Evolutionary conservation across 768 basidiomycete genomes (phyloP).

Genomic region (Boletus reticulatus): DNA sequence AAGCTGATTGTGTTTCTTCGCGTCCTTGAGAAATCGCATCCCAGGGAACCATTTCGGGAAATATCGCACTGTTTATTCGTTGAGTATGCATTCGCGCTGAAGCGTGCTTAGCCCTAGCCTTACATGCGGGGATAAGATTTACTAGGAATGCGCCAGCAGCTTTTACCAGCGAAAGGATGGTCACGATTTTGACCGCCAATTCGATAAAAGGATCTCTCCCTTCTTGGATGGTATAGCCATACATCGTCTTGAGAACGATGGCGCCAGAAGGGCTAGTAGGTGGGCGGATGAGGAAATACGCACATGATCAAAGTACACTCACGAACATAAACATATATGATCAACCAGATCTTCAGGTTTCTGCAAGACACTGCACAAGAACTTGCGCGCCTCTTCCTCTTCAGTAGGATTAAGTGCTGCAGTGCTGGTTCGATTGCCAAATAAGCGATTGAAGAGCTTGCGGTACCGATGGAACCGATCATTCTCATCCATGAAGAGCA

Average conservation of each 20-base stretch:
- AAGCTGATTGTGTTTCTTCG: conserved; percentile 21
- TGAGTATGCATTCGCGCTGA: neutral
- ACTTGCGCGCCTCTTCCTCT: conserved; percentile 18
- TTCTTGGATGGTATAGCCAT: conserved; percentile 39
- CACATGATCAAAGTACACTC: neutral
- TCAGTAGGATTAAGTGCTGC: conserved; percentile 10
- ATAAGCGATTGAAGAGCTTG: conserved; percentile 4
- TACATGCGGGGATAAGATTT: conserved; percentile 21
- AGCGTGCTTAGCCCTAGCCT: neutral
- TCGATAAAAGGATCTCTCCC: conserved; percentile 37
- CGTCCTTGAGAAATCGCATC: conserved; percentile 31
- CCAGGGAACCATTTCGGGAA: conserved; percentile 38
- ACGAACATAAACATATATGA: conserved; percentile 21
- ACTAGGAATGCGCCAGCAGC: conserved; percentile 18
- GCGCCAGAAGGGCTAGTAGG: conserved; percentile 11
- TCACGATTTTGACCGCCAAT: conserved; percentile 24
- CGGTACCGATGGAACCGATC: conserved; percentile 14
- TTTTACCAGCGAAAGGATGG: conserved; percentile 4
- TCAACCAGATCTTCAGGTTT: conserved; percentile 12
- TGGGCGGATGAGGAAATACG: neutral
- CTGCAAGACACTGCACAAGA: conserved; percentile 15
- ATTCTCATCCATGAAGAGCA: conserved; percentile 8
- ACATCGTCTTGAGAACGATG: conserved; percentile 37
- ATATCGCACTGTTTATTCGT: conserved; percentile 19
- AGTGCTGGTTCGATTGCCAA: conserved; percentile 13